Evolutionary conservation across 176 grass and related monocot species (phyloP).

Genomic region (Oryza glumipatula): DNA sequence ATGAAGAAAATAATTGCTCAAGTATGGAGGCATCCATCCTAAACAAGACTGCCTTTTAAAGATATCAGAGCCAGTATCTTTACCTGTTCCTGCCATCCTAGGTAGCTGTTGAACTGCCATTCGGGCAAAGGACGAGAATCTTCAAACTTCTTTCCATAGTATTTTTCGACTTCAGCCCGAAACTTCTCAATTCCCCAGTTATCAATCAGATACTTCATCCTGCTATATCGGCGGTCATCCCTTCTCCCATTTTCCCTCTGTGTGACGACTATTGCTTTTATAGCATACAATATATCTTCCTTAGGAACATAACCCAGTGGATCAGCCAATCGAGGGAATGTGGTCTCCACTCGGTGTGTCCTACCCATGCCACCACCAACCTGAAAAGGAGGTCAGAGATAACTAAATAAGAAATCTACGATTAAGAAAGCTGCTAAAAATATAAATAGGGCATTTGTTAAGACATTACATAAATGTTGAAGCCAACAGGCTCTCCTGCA

Average conservation of each 20-base stretch:
- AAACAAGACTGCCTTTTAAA: background rate
- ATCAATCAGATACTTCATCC: constrained; percentile 95
- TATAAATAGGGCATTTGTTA: background rate
- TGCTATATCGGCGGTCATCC: constrained; percentile 91
- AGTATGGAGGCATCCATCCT: background rate
- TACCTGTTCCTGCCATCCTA: constrained; percentile 99
- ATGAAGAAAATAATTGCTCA: background rate
- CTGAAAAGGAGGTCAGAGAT: constrained; percentile 48
- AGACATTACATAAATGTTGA: constrained; percentile 88
- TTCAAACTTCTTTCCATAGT: constrained; percentile 96
- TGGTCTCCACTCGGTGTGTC: constrained; percentile 87
- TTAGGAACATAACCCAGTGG: constrained; percentile 92
- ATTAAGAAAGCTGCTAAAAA: constrained; percentile 4
- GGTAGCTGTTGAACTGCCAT: constrained; percentile 94
- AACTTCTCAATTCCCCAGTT: constrained; percentile 97
- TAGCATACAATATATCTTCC: constrained; percentile 96
- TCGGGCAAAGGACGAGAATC: constrained; percentile 63
- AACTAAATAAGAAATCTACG: constrained; percentile 15
- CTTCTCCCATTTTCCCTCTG: constrained; percentile 98
- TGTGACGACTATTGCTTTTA: constrained; percentile 95
- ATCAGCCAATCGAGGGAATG: constrained; percentile 85
- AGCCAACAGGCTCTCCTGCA: constrained; percentile 84
- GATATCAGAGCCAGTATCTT: background rate
- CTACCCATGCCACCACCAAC: constrained; percentile 99
- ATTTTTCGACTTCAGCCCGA: constrained; percentile 77